Base-by-base conservation (phyloP, 1,139 yeast genomes). In the Candida pseudoviswanathii region DNA sequence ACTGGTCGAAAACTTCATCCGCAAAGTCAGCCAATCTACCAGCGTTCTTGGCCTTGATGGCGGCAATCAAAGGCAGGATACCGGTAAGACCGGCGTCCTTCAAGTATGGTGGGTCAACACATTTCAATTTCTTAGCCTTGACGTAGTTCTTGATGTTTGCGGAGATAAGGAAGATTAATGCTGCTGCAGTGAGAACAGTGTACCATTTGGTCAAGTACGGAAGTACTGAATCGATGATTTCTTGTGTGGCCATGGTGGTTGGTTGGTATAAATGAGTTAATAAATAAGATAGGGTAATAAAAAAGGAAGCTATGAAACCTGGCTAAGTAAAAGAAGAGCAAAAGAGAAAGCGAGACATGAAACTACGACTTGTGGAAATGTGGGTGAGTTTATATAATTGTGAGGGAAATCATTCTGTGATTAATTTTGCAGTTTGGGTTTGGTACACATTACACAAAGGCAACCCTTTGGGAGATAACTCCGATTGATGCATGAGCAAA, bases 1-100 rank as follows among this genome's bases (percentile, higher is more conserved):
- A 49, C 1, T 50, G 50, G 3, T 45, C 49, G 52, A 70, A 63
- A 2, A 49, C 9, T 1, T 51, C 49, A 21, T 47, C 46, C 22
- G 55, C 57, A 48, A 50, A 60, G 47, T 69, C 71, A 42, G 62
- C 63, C 50, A 69, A 55, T 7, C 50, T 49, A 41, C 75, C 75
- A 33, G 59, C 59, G 5, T 45, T 50, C 47, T 66, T 66, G 33
- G 50, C 47, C 27, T 57, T 51, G 40, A 70, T 55, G 5, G 62
- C 53, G 3, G 58, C 45, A 4, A 48, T 24, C 24, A 65, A 44
- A 10, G 62, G 36, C 3, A 51, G 47, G 32, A 70, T 47, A 7
- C 64, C 60, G n/a, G 63, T 52, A 37, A 53, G 51, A 9, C 60
- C 52, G 2, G 58, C 54, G 0, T 45, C 47, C 3, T 39, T 21